Percentiles rank a stretch among this genome's conserved stretches.
phyloP scores from a whole-genome alignment of 2,329 filamentous ascomycete genomes.

The Cladosporium velox region DNA sequence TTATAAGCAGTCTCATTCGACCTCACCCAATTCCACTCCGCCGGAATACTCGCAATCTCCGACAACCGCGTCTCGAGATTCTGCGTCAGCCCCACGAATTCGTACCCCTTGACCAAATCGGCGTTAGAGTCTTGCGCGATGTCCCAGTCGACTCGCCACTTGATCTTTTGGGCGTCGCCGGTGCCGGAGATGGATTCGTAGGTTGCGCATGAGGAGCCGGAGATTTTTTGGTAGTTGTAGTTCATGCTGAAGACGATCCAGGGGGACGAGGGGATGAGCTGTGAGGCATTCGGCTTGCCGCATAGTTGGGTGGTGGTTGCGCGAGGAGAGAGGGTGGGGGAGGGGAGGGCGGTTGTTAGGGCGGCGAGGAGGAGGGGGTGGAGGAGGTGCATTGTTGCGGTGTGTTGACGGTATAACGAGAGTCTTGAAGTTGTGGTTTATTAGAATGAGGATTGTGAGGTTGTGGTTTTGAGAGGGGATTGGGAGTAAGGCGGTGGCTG shows the following conservation, averaged over 20 bases:
- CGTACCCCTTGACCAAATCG: conserved; percentile 49
- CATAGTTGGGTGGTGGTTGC: conserved; percentile 9
- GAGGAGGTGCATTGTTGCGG: neutral
- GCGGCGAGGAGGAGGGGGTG: neutral
- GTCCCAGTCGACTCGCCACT: conserved; percentile 44
- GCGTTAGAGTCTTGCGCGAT: conserved; percentile 41
- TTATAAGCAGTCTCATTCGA: conserved; percentile 47
- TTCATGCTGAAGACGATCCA: conserved; percentile 52
- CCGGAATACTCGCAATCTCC: conserved; percentile 44
- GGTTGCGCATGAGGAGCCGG: conserved; percentile 45
- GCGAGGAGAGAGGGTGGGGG: neutral
- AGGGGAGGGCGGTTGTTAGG: neutral
- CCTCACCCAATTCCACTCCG: conserved; percentile 44
- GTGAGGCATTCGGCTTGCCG: conserved; percentile 26
- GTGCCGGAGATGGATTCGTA: conserved; percentile 38
- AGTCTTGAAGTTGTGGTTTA: too few relatives aligned
- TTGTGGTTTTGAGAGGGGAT: neutral
- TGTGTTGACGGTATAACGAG: too few relatives aligned
- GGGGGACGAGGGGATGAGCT: conserved; percentile 42
- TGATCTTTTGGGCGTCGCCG: conserved; percentile 40
- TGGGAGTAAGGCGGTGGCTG: neutral
- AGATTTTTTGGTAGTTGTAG: conserved; percentile 45
- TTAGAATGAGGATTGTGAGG: too few relatives aligned
- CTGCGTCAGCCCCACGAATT: conserved; percentile 48
- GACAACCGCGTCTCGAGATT: conserved; percentile 45